Conservation (phyloP, 2,329 filamentous ascomycete species). For the Teratosphaeria destructans region DNA sequence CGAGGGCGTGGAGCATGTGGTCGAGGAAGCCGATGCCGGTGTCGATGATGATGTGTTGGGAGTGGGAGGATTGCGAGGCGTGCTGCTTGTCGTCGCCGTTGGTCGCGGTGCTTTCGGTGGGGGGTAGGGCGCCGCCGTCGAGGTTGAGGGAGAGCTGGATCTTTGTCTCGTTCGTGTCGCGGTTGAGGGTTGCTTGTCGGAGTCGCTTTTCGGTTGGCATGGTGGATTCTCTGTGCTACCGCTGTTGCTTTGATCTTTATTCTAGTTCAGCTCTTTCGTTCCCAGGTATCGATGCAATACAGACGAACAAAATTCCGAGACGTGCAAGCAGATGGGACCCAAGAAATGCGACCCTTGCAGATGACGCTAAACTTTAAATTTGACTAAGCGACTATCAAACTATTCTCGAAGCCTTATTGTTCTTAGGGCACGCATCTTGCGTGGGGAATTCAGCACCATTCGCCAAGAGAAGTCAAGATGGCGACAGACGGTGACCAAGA, state of each 20-base stretch:
- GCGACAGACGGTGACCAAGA: constrained; percentile 21
- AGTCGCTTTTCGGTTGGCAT: constrained; percentile 23
- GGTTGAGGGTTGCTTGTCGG: constrained; percentile 68
- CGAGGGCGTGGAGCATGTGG: constrained; percentile 95
- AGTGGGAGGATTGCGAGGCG: constrained; percentile 72
- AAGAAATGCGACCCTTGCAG: constrained; percentile 7
- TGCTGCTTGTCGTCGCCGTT: constrained; percentile 49
- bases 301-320: not conserved
- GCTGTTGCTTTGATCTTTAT: not conserved
- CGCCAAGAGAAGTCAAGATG: constrained; percentile 5
- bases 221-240: not conserved
- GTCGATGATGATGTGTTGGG: constrained; percentile 76
- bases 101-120: constrained; percentile 42
- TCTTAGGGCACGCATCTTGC: not conserved
- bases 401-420: not conserved
- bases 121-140: constrained; percentile 62
- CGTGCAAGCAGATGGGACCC: not conserved
- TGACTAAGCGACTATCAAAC: not conserved
- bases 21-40: constrained; percentile 96
- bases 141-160: constrained; percentile 88
- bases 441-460: not conserved
- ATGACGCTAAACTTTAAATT: constrained; percentile 7
- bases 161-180: constrained; percentile 96
- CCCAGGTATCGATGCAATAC: not conserved
- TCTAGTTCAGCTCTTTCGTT: not conserved